These are phyloP conservation scores for Colletotrichum sp. DNA, from an alignment of 2,329 filamentous ascomycete genomes.

Conservation along the genomic window DNA sequence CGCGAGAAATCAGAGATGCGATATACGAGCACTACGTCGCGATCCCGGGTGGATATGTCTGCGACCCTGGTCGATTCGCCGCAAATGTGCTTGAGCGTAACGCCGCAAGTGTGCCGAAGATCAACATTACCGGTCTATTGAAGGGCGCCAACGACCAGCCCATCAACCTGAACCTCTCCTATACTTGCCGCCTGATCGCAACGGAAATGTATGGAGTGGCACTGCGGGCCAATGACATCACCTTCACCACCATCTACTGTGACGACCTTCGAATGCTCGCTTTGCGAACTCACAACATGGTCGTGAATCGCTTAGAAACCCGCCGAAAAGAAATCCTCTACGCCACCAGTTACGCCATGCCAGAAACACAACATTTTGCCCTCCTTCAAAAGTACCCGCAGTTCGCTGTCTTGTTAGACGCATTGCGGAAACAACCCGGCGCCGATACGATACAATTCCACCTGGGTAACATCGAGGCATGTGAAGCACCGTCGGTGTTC, in stretches of 20 bases:
- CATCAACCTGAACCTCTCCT: not conserved
- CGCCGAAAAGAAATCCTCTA: too few species aligned
- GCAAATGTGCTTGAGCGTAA: not conserved
- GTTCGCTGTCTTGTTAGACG: too few species aligned
- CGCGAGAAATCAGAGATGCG: not conserved
- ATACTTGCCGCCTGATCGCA: not conserved
- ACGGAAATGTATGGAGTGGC: not conserved
- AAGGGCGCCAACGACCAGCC: not conserved
- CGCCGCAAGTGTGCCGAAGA: not conserved
- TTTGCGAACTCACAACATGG: not conserved
- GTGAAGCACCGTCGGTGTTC: too few species aligned
- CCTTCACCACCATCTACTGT: not conserved
- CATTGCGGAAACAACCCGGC: too few species aligned
- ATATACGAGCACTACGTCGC: not conserved
- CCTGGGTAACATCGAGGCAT: too few species aligned
- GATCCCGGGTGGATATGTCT: not conserved
- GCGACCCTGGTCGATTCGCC: not conserved
- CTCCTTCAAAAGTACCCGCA: too few species aligned
- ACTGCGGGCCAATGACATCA: fast-evolving
- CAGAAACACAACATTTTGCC: too few species aligned
- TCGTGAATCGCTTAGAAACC: too few species aligned
- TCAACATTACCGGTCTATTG: not conserved
- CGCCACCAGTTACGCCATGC: too few species aligned
- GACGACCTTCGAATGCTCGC: not conserved
- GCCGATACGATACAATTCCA: too few species aligned